phyloP scores from a whole-genome alignment of 2,329 filamentous ascomycete genomes.

The Xylariaceae sp. region DNA sequence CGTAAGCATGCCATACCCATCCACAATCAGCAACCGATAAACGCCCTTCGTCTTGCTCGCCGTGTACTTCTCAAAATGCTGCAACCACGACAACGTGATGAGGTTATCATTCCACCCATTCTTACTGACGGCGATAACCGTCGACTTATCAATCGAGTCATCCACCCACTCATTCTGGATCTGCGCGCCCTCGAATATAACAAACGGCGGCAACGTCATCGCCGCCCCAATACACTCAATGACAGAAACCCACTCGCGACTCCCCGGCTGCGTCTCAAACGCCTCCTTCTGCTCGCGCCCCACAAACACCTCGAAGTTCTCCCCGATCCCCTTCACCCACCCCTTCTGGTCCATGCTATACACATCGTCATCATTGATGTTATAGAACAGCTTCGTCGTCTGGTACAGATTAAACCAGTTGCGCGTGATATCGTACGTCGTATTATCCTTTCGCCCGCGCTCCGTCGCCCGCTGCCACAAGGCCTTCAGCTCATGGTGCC shows the following conservation, averaged over 20 bases:
- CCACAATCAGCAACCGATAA: not conserved
- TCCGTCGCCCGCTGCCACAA: not conserved
- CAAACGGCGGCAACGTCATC: not conserved
- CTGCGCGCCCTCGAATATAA: not conserved
- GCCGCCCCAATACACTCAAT: not conserved
- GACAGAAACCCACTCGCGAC: not conserved
- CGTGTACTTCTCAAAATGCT: constrained; percentile 1
- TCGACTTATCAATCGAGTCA: not conserved
- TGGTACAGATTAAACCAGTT: constrained; percentile 1
- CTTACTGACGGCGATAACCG: not conserved
- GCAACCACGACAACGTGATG: not conserved
- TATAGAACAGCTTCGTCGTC: not conserved
- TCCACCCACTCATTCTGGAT: constrained; percentile 1
- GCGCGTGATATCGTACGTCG: not conserved
- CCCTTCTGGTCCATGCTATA: not conserved
- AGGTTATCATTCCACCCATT: not conserved
- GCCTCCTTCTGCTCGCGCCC: not conserved
- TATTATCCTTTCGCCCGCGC: not conserved
- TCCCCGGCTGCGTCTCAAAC: not conserved
- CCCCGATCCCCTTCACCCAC: not conserved
- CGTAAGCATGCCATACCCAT: not conserved
- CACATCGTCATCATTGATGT: constrained; percentile 1
- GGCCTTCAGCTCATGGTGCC: not conserved
- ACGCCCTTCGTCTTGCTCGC: not conserved
- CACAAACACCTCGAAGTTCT: not conserved